A percentile compares a stretch with the other conserved stretches of the same genome.
These are phyloP conservation scores for Liquidambar formosana DNA, from an alignment of 164 flowering plant genomes.

Conservation along the genomic window DNA sequence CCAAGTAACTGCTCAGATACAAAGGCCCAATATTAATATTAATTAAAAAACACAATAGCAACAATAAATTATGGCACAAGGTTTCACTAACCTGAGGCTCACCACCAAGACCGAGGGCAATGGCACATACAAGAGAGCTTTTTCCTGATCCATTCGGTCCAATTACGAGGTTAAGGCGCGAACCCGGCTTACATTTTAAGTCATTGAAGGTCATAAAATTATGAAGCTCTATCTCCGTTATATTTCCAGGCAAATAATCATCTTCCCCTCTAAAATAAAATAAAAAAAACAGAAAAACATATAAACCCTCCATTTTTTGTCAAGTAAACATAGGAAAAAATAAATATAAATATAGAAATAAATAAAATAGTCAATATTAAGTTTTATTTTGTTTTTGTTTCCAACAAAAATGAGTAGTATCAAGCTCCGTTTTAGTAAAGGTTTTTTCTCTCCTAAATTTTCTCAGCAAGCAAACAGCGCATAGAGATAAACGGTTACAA, in stretches of 20 bases:
- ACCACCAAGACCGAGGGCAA: constrained; percentile 94
- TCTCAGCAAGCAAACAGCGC: neutral
- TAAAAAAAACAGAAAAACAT: constrained; percentile 20
- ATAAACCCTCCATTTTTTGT: neutral
- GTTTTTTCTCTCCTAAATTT: neutral
- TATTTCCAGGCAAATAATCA: constrained; percentile 86
- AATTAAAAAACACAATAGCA: neutral
- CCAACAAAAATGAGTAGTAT: neutral
- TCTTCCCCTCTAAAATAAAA: constrained; percentile 65
- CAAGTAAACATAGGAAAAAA: neutral
- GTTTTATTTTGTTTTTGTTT: neutral
- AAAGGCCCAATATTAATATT: constrained; percentile 2
- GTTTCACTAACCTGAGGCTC: constrained; percentile 78
- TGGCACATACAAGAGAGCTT: constrained; percentile 95
- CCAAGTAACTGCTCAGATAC: constrained; percentile 67
- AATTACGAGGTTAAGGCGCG: constrained; percentile 84
- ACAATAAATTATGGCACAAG: neutral
- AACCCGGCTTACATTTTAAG: constrained; percentile 68
- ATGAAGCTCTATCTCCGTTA: constrained; percentile 71
- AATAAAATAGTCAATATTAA: neutral
- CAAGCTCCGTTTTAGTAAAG: neutral
- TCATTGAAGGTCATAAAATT: constrained; percentile 85
- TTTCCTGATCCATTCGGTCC: constrained; percentile 99
- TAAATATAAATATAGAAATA: neutral
- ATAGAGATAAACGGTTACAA: neutral